Evolutionary conservation across 2,329 filamentous ascomycete species (phyloP).

Genomic region (Fonsecaea monophora): DNA sequence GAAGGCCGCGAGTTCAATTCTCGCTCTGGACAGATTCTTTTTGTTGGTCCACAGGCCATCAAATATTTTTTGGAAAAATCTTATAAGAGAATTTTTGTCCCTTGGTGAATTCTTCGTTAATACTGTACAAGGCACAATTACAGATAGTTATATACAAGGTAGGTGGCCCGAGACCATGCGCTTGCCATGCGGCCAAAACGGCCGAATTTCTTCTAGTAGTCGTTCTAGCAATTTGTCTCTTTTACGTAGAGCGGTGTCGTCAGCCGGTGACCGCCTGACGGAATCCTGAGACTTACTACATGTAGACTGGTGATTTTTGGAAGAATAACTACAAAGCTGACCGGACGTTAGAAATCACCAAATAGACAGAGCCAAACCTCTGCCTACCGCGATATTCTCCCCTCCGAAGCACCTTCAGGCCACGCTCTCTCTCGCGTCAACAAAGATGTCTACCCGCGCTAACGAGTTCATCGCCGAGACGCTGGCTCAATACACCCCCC

Average conservation of each 20-base stretch:
- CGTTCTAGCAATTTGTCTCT: neutral
- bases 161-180: no score
- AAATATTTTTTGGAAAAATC: no score
- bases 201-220: no score
- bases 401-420: neutral
- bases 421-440: neutral
- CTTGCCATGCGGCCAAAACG: no score
- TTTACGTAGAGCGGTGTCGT: neutral
- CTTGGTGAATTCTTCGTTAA: no score
- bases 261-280: neutral
- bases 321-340: neutral
- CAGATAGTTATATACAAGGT: no score
- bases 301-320: neutral
- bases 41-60: no score
- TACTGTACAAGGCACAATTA: no score
- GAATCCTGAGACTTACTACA: neutral
- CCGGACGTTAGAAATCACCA: no score
- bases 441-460: slow-evolving; percentile 16
- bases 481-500: slow-evolving; percentile 43
- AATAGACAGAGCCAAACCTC: no score
- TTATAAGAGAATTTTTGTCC: no score
- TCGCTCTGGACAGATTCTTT: slow-evolving; percentile 30
- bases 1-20: slow-evolving; percentile 38
- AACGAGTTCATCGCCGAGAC: slow-evolving; percentile 19
- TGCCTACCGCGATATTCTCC: no score